A percentile compares a stretch with the other conserved stretches of the same genome.
These are phyloP conservation scores for Lecanoromycetidae sp. DNA, from an alignment of 2,329 filamentous ascomycete genomes.

Conservation along the genomic window DNA sequence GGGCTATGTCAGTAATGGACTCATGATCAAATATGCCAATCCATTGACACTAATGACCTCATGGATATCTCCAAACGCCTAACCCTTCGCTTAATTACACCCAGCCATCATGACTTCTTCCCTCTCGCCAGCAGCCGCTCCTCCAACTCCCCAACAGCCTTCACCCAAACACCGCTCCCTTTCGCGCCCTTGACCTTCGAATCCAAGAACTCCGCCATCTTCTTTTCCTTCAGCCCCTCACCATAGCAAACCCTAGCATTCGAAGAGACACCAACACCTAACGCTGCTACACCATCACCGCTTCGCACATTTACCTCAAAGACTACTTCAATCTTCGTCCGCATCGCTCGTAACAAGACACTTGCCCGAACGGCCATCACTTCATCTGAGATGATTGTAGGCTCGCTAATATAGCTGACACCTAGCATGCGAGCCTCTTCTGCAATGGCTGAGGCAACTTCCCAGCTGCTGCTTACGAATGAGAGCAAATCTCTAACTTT, in stretches of 20 bases:
- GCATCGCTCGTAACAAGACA: constrained; percentile 48
- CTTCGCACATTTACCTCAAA: constrained; percentile 43
- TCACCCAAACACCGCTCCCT: constrained; percentile 27
- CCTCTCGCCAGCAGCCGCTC: constrained; percentile 34
- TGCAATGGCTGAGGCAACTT: constrained; percentile 47
- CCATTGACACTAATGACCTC: too few relatives aligned
- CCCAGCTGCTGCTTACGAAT: constrained; percentile 53
- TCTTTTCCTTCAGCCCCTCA: constrained; percentile 62
- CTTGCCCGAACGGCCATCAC: constrained; percentile 49
- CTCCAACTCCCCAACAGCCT: constrained; percentile 32
- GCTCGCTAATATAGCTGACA: constrained; percentile 51
- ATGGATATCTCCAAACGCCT: neutral
- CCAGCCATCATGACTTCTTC: constrained; percentile 24
- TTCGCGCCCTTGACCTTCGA: constrained; percentile 33
- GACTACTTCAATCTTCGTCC: constrained; percentile 53
- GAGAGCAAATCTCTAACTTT: constrained; percentile 46
- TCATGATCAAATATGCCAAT: neutral
- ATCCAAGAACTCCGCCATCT: constrained; percentile 59
- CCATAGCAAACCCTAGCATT: constrained; percentile 60
- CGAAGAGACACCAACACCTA: constrained; percentile 44
- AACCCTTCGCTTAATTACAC: neutral
- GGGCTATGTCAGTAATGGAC: too few relatives aligned
- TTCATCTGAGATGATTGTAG: constrained; percentile 53
- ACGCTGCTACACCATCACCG: constrained; percentile 24
- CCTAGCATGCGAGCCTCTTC: constrained; percentile 51